Percentiles rank a stretch among this genome's conserved stretches.
These are phyloP conservation scores for Rutstroemia sp. DNA, from an alignment of 2,329 filamentous ascomycete genomes.

Conservation along the genomic window DNA sequence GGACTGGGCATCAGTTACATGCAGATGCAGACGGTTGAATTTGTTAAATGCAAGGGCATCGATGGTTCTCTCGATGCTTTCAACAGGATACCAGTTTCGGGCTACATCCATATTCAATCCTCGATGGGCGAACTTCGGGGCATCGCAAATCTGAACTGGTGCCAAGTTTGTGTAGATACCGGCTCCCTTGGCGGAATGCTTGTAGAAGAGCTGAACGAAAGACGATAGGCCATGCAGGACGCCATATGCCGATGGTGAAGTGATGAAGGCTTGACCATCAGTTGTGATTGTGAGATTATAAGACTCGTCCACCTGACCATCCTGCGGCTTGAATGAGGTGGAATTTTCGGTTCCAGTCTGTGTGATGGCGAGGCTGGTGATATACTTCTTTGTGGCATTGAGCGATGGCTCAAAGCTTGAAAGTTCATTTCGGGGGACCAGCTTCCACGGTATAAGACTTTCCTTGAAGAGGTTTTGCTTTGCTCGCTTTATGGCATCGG, in stretches of 20 bases:
- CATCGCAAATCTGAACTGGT: slow-evolving; percentile 65
- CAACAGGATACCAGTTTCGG: slow-evolving; percentile 48
- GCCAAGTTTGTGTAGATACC: slow-evolving; percentile 61
- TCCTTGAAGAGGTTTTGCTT: slow-evolving; percentile 57
- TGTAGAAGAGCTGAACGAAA: slow-evolving; percentile 73
- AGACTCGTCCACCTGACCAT: slow-evolving; percentile 64
- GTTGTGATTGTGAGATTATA: slow-evolving; percentile 58
- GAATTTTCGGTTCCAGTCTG: slow-evolving; percentile 49
- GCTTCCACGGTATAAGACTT: slow-evolving; percentile 72
- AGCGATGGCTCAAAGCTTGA: slow-evolving; percentile 56
- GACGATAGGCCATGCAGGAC: slow-evolving; percentile 67
- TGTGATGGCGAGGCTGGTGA: slow-evolving; percentile 54
- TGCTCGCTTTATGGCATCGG: slow-evolving; percentile 50
- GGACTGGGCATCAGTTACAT: slow-evolving; percentile 76
- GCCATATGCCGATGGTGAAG: slow-evolving; percentile 59
- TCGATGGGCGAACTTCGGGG: slow-evolving; percentile 67
- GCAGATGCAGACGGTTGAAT: slow-evolving; percentile 74
- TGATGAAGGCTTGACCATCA: slow-evolving; percentile 53
- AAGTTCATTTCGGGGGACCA: slow-evolving; percentile 51
- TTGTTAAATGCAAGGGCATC: slow-evolving; percentile 74
- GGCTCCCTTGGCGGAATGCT: slow-evolving; percentile 48
- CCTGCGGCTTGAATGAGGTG: slow-evolving; percentile 51
- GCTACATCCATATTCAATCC: slow-evolving; percentile 75
- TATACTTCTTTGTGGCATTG: slow-evolving; percentile 36
- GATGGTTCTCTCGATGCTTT: slow-evolving; percentile 65